Conservation (phyloP, 257 asterid genomes). For the Primulina tabacum region DNA sequence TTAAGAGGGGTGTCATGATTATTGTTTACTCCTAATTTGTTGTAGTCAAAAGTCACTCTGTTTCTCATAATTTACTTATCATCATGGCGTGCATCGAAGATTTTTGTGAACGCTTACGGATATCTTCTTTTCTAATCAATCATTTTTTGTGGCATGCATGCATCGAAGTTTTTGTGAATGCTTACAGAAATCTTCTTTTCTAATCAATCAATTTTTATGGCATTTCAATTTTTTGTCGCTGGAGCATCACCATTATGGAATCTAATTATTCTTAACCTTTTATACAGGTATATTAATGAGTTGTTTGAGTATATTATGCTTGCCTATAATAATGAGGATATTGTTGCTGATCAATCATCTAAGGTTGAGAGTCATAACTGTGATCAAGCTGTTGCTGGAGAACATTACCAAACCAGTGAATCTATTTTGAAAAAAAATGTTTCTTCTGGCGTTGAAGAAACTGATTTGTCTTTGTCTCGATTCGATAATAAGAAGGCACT, state of each 20-base stretch:
- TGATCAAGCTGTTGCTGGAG: conserved; percentile 32
- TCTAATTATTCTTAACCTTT: conserved; percentile 19
- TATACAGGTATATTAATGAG: conserved; percentile 69
- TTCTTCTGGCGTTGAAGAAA: conserved; percentile 39
- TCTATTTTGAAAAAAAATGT: conserved; percentile 21
- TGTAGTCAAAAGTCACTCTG: neutral
- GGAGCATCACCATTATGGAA: conserved; percentile 23
- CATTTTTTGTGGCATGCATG: conserved; percentile 1
- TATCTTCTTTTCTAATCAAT: neutral
- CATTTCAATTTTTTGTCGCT: conserved; percentile 13
- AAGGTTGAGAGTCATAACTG: conserved; percentile 35
- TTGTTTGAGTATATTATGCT: conserved; percentile 58
- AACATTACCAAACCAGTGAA: conserved; percentile 29
- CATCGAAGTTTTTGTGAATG: neutral
- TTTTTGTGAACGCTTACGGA: conserved; percentile 4
- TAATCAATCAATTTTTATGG: conserved; percentile 11
- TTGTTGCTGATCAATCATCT: conserved; percentile 35
- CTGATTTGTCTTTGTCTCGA: conserved; percentile 32
- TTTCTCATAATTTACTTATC: neutral
- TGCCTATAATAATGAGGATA: conserved; percentile 46
- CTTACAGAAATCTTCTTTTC: neutral
- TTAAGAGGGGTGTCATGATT: neutral
- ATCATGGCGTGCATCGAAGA: neutral
- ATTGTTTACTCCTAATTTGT: neutral
- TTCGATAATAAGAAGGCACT: conserved; percentile 36